These are phyloP conservation scores for Pichia nanzhaoensis DNA, from an alignment of 805 yeast species.

Conservation along the genomic window DNA sequence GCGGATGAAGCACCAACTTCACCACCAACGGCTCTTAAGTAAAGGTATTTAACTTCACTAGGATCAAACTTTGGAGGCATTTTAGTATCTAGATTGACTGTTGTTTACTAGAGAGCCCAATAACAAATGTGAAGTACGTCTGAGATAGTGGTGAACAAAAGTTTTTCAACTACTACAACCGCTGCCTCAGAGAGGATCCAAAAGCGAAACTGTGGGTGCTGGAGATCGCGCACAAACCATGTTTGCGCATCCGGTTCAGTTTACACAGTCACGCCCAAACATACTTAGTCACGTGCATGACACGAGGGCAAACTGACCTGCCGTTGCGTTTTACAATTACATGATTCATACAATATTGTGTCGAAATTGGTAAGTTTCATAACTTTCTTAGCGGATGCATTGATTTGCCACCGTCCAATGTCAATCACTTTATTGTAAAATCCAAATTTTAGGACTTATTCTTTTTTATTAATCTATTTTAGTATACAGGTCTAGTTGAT, in stretches of 20 bases:
- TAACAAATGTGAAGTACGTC: no score
- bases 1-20: conserved; percentile 99
- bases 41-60: conserved; percentile 94
- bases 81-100: conserved; percentile 20
- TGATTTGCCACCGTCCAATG: conserved; percentile 48
- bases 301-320: background rate
- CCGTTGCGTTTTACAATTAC: background rate
- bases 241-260: no score
- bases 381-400: conserved; percentile 51
- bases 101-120: background rate
- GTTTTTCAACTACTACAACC: no score
- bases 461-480: background rate
- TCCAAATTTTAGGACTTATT: no score
- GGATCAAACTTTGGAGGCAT: conserved; percentile 99
- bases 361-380: conserved; percentile 43
- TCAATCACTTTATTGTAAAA: no score
- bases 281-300: background rate
- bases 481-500: background rate
- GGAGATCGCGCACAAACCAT: no score
- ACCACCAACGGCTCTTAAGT: conserved; percentile 99
- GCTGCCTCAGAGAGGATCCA: no score
- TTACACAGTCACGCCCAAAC: conserved; percentile 4
- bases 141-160: no score
- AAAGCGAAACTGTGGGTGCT: no score
- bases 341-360: background rate